Base-by-base conservation (phyloP, 345 rosid genomes). In the Reutealis trisperma region DNA sequence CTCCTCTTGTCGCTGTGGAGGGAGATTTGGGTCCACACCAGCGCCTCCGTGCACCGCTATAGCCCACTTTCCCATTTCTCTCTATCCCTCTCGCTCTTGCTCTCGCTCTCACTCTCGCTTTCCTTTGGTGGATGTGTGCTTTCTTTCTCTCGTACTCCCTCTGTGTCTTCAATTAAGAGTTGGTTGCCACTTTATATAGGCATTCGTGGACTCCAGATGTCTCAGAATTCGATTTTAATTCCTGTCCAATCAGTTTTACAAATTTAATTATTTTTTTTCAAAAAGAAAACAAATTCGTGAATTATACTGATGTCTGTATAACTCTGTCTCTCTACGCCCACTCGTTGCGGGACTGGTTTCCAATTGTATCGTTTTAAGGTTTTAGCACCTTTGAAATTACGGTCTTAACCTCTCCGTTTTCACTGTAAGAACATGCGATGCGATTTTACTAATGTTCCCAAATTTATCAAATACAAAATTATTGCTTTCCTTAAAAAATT, bases 31-130 rank as follows among this genome's bases (percentile, higher is more conserved):
- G 85, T 95, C 99, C n/a, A 95, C 88, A 27, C 98, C 99, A 32
- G 99, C 98, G 84, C 99, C 99, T 19, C 99, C 99, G 70, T 95
- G 99, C 86, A 95, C 91, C 21, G 98, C 99, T 15, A 95, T 95
- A 55, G 99, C 99, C 98, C 99, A 93, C 10, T 85, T 88, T 34
- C 90, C 97, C 94, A 93, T 92, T 74, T 21, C 74, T 63, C 71
- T 71, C 65, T 63, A 7, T 71, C 27, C 21, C 63, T 82, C 61
- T 67, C 14, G 18, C n/a, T 19, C 24, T 15, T 57, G 12, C 63
- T n/a, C 9, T 18, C 63, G n/a, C n/a, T n/a, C 60, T 10, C 52
- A 1, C 51, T 42, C 24, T 15, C 62, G 12, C 63, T n/a, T 13
- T 18, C 63, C 18, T 54, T 2, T 34, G 12, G 16, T 63, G 19